Evolutionary conservation across 306 rosid genomes (phyloP).

Genomic region (Trifolium subterraneum): DNA sequence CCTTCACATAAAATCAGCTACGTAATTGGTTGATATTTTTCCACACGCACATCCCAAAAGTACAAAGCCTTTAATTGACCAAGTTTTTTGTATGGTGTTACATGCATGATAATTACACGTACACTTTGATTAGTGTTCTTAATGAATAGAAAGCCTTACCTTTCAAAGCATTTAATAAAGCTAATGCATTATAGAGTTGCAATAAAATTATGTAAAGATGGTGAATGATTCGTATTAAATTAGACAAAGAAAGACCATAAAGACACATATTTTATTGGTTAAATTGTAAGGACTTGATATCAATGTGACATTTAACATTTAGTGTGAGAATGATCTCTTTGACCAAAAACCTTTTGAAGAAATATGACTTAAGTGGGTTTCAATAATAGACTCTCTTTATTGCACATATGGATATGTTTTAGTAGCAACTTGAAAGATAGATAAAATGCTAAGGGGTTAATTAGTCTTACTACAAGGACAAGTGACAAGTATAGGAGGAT

Average conservation of each 20-base stretch:
- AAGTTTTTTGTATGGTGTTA: conserved; percentile 36
- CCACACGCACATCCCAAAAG: conserved; percentile 24
- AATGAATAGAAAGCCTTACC: conserved; percentile 39
- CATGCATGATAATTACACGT: conserved; percentile 48
- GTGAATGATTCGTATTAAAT: conserved; percentile 57
- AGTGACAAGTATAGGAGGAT: conserved; percentile 19
- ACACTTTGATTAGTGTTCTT: conserved; percentile 42
- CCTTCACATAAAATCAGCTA: not conserved
- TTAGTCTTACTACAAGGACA: conserved; percentile 28
- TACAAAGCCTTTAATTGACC: conserved; percentile 34
- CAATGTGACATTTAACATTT: conserved; percentile 28
- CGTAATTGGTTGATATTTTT: conserved; percentile 40
- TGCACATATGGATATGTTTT: conserved; percentile 42
- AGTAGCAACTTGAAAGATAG: conserved; percentile 43
- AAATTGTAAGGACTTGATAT: conserved; percentile 42
- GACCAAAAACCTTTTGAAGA: conserved; percentile 52
- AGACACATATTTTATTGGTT: conserved; percentile 40
- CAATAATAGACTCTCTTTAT: conserved; percentile 59
- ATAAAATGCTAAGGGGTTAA: no score
- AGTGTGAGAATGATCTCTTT: conserved; percentile 50
- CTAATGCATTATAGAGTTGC: conserved; percentile 43
- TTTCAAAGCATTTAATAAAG: conserved; percentile 52
- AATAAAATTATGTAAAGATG: conserved; percentile 35
- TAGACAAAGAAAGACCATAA: conserved; percentile 46
- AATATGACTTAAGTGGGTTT: conserved; percentile 49